Conservation (phyloP, 805 yeast species). For the Teunomyces kruisii region DNA sequence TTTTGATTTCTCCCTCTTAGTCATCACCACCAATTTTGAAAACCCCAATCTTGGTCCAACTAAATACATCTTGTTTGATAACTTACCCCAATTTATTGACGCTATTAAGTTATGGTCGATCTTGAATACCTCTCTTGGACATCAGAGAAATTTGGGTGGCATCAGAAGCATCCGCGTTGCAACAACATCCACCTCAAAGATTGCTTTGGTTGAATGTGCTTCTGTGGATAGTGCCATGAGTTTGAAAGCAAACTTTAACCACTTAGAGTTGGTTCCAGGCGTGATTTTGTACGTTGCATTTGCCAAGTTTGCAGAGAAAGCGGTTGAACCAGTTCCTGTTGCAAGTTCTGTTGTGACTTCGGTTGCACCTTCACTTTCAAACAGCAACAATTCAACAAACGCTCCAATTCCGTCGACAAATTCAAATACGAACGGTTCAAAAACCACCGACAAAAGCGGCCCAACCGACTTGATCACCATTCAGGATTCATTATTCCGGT, state of each 20-base stretch:
- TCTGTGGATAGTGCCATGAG: constrained; percentile 72
- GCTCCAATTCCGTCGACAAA: not conserved
- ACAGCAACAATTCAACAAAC: constrained; percentile 1
- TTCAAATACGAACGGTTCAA: not conserved
- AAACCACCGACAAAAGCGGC: constrained; percentile 6
- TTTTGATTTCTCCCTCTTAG: constrained; percentile 55
- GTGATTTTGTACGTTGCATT: constrained; percentile 75
- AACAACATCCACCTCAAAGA: constrained; percentile 17
- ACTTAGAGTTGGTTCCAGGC: constrained; percentile 80
- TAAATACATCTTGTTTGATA: constrained; percentile 72
- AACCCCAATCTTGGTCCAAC: constrained; percentile 75
- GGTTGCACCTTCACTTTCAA: not conserved
- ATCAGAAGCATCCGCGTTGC: constrained; percentile 54
- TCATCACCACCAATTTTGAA: constrained; percentile 69
- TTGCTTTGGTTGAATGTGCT: constrained; percentile 65
- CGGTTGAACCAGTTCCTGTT: not conserved
- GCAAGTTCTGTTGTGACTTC: not conserved
- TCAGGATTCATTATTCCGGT: constrained; percentile 18
- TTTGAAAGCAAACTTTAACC: constrained; percentile 76
- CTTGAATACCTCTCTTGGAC: constrained; percentile 45
- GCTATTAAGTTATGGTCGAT: constrained; percentile 34
- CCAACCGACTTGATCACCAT: constrained; percentile 26
- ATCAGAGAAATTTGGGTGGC: constrained; percentile 61
- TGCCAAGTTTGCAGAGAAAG: constrained; percentile 61
- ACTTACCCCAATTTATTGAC: constrained; percentile 73